Percentiles rank a stretch among this genome's conserved stretches.
phyloP scores from a whole-genome alignment of 768 basidiomycete species.

The Hygrophorus pudorinus region DNA sequence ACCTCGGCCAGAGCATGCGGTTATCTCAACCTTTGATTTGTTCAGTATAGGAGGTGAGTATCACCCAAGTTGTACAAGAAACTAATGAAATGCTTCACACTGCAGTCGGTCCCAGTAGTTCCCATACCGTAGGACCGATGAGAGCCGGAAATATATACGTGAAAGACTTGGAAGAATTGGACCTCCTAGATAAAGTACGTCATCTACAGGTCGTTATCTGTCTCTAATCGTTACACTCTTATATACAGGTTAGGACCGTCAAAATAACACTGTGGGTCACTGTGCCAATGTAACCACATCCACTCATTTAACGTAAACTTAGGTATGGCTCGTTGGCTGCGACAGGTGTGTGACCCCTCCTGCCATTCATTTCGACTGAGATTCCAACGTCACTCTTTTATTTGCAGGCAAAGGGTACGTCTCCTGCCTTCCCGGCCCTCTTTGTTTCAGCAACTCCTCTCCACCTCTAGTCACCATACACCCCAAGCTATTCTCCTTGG shows the following conservation, averaged over 20 bases:
- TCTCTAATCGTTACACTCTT: conserved; percentile 1
- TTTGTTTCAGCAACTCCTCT: conserved; percentile 1
- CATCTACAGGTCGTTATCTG: conserved; percentile 2
- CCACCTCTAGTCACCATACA: conserved; percentile 58
- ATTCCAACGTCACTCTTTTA: neutral
- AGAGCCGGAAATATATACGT: conserved; percentile 87
- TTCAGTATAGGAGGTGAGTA: conserved; percentile 79
- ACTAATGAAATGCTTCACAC: neutral
- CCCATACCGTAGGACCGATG: conserved; percentile 58
- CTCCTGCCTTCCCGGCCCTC: conserved; percentile 2
- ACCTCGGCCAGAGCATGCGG: conserved; percentile 60
- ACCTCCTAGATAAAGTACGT: conserved; percentile 56
- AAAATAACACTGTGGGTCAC: conserved; percentile 72
- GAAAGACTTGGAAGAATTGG: conserved; percentile 56
- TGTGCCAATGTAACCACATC: neutral
- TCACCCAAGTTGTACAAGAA: neutral
- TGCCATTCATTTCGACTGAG: conserved; percentile 4
- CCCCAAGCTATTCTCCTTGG: conserved; percentile 82
- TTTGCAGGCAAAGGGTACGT: conserved; percentile 65
- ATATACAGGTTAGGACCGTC: conserved; percentile 54
- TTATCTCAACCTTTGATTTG: conserved; percentile 88
- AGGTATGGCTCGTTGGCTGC: conserved; percentile 92
- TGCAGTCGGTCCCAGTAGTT: conserved; percentile 41
- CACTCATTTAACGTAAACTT: conserved; percentile 3
- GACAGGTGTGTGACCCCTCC: conserved; percentile 44